Evolutionary conservation across 75 land plant genomes (phyloP).

Genomic region (Sequoia sempervirens): DNA sequence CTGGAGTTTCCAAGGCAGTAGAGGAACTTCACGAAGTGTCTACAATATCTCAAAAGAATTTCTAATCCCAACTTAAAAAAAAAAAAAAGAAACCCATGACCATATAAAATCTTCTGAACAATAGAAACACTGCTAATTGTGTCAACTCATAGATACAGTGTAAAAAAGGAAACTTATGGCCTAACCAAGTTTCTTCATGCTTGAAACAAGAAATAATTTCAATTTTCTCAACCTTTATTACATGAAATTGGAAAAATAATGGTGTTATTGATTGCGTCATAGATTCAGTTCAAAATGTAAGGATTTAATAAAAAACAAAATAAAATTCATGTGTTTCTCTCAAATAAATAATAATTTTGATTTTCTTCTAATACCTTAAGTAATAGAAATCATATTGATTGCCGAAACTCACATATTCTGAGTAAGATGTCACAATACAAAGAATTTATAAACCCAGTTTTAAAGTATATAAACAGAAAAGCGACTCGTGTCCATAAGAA

Average conservation of each 20-base stretch:
- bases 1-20: too few relatives aligned
- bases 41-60: background rate
- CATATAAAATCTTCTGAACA: background rate
- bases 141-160: too few relatives aligned
- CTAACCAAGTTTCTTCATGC: background rate
- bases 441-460: background rate
- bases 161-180: background rate
- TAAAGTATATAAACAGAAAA: background rate
- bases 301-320: too few relatives aligned
- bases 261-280: background rate
- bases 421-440: background rate
- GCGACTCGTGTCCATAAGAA: background rate
- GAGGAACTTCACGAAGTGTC: too few relatives aligned
- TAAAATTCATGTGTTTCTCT: too few relatives aligned
- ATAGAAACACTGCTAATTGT: background rate
- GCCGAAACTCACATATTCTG: background rate
- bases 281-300: background rate
- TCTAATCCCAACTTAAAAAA: background rate
- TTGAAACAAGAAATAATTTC: background rate
- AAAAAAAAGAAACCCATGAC: too few relatives aligned
- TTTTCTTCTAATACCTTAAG: background rate
- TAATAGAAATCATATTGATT: background rate
- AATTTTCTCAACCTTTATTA: background rate
- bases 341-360: too few relatives aligned
- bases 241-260: background rate